Evolutionary conservation across 768 basidiomycete genomes (phyloP).

Genomic region (Boletus edulis): DNA sequence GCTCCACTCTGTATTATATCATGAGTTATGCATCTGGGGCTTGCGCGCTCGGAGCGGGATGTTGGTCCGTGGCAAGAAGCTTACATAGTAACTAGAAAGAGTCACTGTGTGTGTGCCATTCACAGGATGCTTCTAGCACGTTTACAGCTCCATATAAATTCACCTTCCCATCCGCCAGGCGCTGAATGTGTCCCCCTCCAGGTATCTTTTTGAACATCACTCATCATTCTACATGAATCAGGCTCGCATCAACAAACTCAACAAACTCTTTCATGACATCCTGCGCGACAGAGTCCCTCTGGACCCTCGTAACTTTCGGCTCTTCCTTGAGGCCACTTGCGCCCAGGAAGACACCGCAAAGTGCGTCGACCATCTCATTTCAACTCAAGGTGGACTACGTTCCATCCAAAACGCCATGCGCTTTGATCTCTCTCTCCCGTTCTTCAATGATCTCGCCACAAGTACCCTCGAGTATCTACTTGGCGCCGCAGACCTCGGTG

Average conservation of each 20-base stretch:
- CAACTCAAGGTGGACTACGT: slow-evolving; percentile 34
- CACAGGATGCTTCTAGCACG: no score
- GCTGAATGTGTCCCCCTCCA: no score
- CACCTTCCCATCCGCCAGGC: no score
- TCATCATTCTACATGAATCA: slow-evolving; percentile 9
- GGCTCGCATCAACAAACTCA: slow-evolving; percentile 27
- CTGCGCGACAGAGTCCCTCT: slow-evolving; percentile 30
- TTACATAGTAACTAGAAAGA: no score
- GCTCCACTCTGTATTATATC: slow-evolving; percentile 7
- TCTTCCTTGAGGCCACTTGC: slow-evolving; percentile 49
- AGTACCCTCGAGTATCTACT: slow-evolving; percentile 40
- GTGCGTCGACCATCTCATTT: slow-evolving; percentile 39
- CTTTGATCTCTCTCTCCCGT: slow-evolving; percentile 35
- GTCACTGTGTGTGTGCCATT: no score
- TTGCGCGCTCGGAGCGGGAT: no score
- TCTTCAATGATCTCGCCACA: slow-evolving; percentile 44
- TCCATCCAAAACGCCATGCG: slow-evolving; percentile 45
- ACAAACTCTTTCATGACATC: slow-evolving; percentile 35
- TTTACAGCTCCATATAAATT: no score
- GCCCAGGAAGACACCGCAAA: slow-evolving; percentile 37
- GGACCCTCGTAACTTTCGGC: slow-evolving; percentile 18
- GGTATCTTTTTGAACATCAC: no score
- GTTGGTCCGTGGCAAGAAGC: no score
- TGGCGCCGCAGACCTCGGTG: slow-evolving; percentile 40
- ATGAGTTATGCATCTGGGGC: slow-evolving; percentile 8